Conservation (phyloP, 495 filamentous ascomycete genomes). For the Tuber umbilicatum region DNA sequence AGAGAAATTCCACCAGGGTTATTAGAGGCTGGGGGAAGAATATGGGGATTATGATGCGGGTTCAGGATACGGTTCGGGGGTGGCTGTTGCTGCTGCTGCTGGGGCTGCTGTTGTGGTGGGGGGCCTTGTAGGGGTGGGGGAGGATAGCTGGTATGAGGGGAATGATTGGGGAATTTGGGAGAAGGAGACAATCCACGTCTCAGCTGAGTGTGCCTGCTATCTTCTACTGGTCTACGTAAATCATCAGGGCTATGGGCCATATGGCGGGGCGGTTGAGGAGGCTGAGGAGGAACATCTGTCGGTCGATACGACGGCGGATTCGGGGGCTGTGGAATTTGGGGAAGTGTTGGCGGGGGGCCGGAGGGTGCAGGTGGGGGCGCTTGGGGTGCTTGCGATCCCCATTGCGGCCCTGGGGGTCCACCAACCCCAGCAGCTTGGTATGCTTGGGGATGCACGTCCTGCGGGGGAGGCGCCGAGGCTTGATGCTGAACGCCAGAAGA, state of each 20-base stretch:
- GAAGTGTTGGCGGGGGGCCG: constrained; percentile 56
- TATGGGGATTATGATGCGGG: constrained; percentile 50
- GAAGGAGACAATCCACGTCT: constrained; percentile 54
- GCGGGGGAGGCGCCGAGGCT: constrained; percentile 61
- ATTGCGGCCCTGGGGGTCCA: constrained; percentile 73
- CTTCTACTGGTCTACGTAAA: constrained; percentile 62
- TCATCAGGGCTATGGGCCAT: constrained; percentile 41
- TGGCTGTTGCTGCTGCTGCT: constrained; percentile 49
- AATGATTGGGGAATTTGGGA: constrained; percentile 49
- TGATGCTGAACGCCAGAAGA: constrained; percentile 62
- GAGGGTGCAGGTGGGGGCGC: constrained; percentile 48
- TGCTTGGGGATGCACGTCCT: constrained; percentile 77
- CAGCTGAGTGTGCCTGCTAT: constrained; percentile 53
- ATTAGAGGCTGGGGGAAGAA: constrained; percentile 54
- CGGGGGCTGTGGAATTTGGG: constrained; percentile 68
- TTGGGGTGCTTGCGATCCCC: constrained; percentile 64
- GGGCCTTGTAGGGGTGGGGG: constrained; percentile 44
- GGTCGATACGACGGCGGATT: constrained; percentile 64
- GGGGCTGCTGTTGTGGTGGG: constrained; percentile 47
- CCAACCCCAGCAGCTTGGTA: constrained; percentile 66
- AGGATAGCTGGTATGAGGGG: constrained; percentile 34
- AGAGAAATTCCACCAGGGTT: constrained; percentile 41
- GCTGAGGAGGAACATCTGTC: constrained; percentile 61
- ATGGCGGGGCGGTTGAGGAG: constrained; percentile 62
- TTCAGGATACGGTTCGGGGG: constrained; percentile 60